A percentile compares a stretch with the other conserved stretches of the same genome.
Evolutionary conservation across 2,329 filamentous ascomycete genomes (phyloP).

Genomic region (Aspergillus arachidicola): DNA sequence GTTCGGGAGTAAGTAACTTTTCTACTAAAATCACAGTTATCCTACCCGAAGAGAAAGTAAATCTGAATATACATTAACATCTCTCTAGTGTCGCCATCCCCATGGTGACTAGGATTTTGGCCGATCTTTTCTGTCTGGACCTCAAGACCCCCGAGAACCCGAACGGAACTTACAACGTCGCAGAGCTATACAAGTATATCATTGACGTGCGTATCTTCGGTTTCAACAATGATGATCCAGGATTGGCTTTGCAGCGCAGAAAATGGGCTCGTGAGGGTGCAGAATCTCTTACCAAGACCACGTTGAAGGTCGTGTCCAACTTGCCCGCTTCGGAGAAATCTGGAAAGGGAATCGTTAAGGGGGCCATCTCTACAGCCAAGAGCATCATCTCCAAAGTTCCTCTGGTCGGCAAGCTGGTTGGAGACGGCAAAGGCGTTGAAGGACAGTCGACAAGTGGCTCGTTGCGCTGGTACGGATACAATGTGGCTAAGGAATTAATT

Average conservation of each 20-base stretch:
- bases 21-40: not conserved
- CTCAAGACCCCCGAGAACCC: constrained; percentile 30
- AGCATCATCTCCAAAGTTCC: not conserved
- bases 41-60: not conserved
- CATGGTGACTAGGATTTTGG: constrained; percentile 27
- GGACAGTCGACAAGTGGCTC: constrained; percentile 26
- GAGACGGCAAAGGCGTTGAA: not conserved
- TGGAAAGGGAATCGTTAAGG: not conserved
- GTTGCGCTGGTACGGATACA: constrained; percentile 44
- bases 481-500: constrained; percentile 44
- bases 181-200: constrained; percentile 56
- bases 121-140: constrained; percentile 28
- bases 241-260: constrained; percentile 50
- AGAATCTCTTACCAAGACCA: constrained; percentile 41
- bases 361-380: not conserved
- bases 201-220: constrained; percentile 51
- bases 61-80: not conserved
- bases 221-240: constrained; percentile 53
- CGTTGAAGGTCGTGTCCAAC: constrained; percentile 38
- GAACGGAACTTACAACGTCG: constrained; percentile 48
- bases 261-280: constrained; percentile 46
- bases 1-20: constrained; percentile 20
- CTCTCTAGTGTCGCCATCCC: constrained; percentile 25
- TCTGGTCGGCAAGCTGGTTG: not conserved
- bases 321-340: not conserved